phyloP scores from a whole-genome alignment of 169 alveolate species.

The Eimeria necatrix region DNA sequence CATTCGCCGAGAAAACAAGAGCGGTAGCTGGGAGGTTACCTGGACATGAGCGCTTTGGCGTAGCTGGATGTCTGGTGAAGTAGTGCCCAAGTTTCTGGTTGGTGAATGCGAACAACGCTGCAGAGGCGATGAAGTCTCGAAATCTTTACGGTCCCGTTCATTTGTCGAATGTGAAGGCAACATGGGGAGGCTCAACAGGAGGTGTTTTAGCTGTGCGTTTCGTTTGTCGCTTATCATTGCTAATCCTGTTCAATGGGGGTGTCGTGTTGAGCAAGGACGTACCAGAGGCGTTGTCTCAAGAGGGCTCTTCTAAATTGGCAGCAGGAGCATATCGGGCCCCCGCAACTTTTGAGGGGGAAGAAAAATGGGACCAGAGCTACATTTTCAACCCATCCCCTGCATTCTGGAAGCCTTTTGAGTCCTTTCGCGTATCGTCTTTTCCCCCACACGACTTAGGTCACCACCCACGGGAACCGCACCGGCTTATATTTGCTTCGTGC shows the following conservation, averaged over 20 bases:
- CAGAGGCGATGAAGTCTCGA: conserved; percentile 6
- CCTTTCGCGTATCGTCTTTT: conserved; percentile 36
- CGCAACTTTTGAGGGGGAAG: not conserved
- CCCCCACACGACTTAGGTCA: conserved; percentile 72
- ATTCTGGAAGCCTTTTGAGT: conserved; percentile 60
- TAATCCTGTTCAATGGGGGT: not conserved
- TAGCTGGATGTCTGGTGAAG: conserved; percentile 32
- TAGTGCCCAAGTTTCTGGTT: not conserved
- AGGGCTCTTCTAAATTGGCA: not conserved
- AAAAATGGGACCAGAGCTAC: not conserved
- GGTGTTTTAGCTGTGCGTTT: not conserved
- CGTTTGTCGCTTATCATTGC: not conserved
- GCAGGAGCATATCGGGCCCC: not conserved
- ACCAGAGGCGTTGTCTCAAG: not conserved
- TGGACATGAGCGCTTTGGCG: not conserved
- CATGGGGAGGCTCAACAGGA: not conserved
- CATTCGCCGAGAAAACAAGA: too few relatives aligned
- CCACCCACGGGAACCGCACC: conserved; percentile 19
- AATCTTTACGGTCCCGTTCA: not conserved
- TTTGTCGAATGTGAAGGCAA: not conserved
- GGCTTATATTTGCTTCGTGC: conserved; percentile 63
- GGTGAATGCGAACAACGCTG: conserved; percentile 7
- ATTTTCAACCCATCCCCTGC: conserved; percentile 44
- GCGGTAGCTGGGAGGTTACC: not conserved
- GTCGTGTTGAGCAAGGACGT: not conserved